phyloP scores from a whole-genome alignment of 73 alveolate genomes.

The Durusdinium trenchii region DNA sequence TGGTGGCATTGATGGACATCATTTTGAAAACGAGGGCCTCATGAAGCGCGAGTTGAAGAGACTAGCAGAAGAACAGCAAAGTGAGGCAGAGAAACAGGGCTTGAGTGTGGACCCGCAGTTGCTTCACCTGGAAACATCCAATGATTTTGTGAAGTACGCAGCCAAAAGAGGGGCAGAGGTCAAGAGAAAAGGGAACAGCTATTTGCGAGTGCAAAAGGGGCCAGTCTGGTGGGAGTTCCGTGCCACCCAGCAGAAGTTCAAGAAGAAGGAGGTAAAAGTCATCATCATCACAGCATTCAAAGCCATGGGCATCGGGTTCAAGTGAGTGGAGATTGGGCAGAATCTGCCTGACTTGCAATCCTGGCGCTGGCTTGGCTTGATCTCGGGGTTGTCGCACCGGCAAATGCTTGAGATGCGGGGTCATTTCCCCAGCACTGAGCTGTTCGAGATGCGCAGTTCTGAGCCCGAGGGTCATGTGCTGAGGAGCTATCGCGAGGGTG shows the following conservation, averaged over 20 bases:
- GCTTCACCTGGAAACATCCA: slow-evolving; percentile 25
- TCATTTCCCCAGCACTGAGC: neutral
- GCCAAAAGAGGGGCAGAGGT: slow-evolving; percentile 45
- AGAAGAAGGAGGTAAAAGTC: slow-evolving; percentile 45
- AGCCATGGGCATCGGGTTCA: slow-evolving; percentile 82
- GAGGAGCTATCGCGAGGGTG: too few relatives aligned
- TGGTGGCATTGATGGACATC: slow-evolving; percentile 32
- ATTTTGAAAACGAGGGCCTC: slow-evolving; percentile 56
- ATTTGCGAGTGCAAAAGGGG: slow-evolving; percentile 52
- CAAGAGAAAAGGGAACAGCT: neutral
- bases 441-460: slow-evolving; percentile 3
- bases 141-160: slow-evolving; percentile 50
- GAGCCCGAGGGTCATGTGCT: too few relatives aligned
- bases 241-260: slow-evolving; percentile 46
- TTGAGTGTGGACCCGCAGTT: neutral
- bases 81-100: neutral
- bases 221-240: slow-evolving; percentile 66
- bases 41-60: slow-evolving; percentile 65
- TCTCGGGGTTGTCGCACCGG: neutral
- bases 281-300: slow-evolving; percentile 60
- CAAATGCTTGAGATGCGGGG: neutral
- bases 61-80: slow-evolving; percentile 53
- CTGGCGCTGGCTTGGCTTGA: neutral
- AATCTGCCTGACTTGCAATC: neutral
- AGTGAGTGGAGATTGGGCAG: neutral